Percentiles rank a stretch among this genome's conserved stretches.
Conservation (phyloP, 257 asterid species). For the Ballota nigra region DNA sequence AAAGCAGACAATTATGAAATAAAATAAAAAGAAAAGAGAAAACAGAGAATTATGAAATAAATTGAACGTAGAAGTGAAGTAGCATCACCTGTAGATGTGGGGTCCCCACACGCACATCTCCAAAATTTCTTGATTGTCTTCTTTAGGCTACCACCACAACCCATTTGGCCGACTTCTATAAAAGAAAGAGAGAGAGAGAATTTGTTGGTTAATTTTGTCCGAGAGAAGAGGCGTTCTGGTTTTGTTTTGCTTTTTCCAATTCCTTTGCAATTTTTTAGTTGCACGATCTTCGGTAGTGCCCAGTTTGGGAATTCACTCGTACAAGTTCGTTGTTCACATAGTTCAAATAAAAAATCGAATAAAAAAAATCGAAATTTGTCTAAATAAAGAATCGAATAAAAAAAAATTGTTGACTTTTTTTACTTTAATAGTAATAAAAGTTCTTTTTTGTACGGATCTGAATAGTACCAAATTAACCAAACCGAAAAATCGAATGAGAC, state of each 20-base stretch:
- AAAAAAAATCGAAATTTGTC: too few relatives aligned
- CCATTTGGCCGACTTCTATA: not conserved
- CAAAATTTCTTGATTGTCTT: constrained; percentile 27
- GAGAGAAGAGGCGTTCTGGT: constrained; percentile 2
- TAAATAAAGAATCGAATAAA: too few relatives aligned
- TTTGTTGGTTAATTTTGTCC: constrained; percentile 12
- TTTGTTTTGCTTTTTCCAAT: not conserved
- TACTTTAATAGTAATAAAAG: too few relatives aligned
- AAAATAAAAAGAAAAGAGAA: not conserved
- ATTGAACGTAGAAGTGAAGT: constrained; percentile 41
- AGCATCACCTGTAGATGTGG: constrained; percentile 21
- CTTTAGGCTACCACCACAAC: constrained; percentile 18
- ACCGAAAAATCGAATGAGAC: too few relatives aligned
- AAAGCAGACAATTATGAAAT: not conserved
- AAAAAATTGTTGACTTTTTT: too few relatives aligned
- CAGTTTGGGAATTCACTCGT: too few relatives aligned
- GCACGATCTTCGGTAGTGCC: not conserved
- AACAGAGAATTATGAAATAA: not conserved
- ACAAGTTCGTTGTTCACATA: too few relatives aligned
- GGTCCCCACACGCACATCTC: constrained; percentile 28
- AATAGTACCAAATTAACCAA: too few relatives aligned
- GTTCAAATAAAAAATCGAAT: too few relatives aligned
- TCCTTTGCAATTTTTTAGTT: not conserved
- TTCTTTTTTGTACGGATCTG: too few relatives aligned
- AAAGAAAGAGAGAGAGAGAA: not conserved